phyloP scores from a whole-genome alignment of 2,329 filamentous ascomycete genomes.

The Fusarium sp. region DNA sequence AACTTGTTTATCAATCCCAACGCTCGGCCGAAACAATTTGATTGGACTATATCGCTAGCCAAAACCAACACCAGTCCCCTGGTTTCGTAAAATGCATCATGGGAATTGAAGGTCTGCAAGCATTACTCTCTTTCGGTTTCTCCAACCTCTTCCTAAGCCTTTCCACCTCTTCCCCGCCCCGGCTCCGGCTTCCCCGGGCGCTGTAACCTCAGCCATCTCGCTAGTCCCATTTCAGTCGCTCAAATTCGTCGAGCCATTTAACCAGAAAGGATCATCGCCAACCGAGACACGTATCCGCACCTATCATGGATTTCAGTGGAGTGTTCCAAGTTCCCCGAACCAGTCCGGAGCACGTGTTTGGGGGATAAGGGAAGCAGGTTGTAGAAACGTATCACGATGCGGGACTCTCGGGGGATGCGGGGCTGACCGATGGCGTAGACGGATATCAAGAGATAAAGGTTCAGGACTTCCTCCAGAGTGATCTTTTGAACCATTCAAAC shows the following conservation, averaged over 20 bases:
- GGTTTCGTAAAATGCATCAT: too few relatives aligned
- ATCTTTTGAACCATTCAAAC: not conserved
- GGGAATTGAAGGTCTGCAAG: too few relatives aligned
- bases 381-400: conserved; percentile 30
- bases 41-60: too few relatives aligned
- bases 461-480: not conserved
- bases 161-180: not conserved
- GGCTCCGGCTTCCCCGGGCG: conserved; percentile 34
- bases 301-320: conserved; percentile 37
- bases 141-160: not conserved
- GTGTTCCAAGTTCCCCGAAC: not conserved
- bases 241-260: conserved; percentile 1
- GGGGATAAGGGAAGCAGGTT: not conserved
- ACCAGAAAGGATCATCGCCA: conserved; percentile 28
- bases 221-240: conserved; percentile 1
- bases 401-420: conserved; percentile 18
- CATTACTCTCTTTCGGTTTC: not conserved
- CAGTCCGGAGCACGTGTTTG: conserved; percentile 29
- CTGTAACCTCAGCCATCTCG: not conserved
- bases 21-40: too few relatives aligned
- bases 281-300: conserved; percentile 31
- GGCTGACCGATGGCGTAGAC: conserved; percentile 7
- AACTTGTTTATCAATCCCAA: too few relatives aligned
- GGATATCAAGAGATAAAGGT: conserved; percentile 31
- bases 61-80: too few relatives aligned